A percentile compares a stretch with the other conserved stretches of the same genome.
Conservation (phyloP, 106 monocot species). For the Ottelia alismoides region DNA sequence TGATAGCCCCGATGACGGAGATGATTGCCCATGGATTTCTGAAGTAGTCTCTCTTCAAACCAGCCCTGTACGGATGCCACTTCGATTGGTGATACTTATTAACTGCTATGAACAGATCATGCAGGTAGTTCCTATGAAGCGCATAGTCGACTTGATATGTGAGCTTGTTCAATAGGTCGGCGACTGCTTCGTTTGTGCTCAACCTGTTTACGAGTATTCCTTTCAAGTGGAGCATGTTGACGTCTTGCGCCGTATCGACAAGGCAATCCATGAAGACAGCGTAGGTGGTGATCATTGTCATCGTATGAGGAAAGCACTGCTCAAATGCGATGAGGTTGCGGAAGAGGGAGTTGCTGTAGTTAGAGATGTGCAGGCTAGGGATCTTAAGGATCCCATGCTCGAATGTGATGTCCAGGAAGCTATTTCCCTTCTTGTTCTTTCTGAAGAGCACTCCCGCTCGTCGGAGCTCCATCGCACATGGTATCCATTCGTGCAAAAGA, state of each 20-base stretch:
- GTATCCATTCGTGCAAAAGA: conserved; percentile 1
- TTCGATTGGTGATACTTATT: background rate
- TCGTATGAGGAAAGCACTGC: conserved; percentile 11
- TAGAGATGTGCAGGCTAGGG: conserved; percentile 9
- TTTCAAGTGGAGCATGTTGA: background rate
- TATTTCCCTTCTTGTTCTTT: conserved; percentile 4
- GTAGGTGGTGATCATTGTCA: conserved; percentile 4
- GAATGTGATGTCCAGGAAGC: conserved; percentile 17
- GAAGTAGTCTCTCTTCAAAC: too few relatives aligned
- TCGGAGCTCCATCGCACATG: conserved; percentile 9
- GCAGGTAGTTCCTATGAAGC: background rate
- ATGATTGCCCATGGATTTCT: too few relatives aligned
- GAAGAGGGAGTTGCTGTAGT: conserved; percentile 1
- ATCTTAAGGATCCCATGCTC: conserved; percentile 16
- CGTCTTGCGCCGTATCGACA: background rate
- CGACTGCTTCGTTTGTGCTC: background rate
- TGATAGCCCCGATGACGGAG: too few relatives aligned
- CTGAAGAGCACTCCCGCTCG: conserved; percentile 9
- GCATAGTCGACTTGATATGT: background rate
- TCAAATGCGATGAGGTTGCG: conserved; percentile 34
- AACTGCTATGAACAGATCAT: background rate
- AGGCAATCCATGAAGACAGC: background rate
- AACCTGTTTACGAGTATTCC: background rate
- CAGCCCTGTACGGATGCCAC: background rate
- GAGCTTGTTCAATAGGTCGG: background rate